Percentiles rank a stretch among this genome's conserved stretches.
These are phyloP conservation scores for Aurifilum marmelostoma DNA, from an alignment of 2,329 filamentous ascomycete genomes.

Conservation along the genomic window DNA sequence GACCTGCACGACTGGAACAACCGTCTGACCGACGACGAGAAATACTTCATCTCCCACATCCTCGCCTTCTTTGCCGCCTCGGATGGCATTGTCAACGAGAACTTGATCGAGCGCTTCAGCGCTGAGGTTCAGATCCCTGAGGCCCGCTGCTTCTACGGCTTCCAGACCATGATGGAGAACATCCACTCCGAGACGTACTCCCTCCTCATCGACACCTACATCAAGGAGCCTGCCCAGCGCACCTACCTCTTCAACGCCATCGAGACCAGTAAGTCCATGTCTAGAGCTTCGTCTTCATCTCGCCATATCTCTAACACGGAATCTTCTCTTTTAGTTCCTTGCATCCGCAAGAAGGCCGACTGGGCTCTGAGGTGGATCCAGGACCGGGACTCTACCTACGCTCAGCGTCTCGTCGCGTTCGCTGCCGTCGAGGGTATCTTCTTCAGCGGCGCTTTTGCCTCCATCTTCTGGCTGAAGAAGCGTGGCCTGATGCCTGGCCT, in stretches of 20 bases:
- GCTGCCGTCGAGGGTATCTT: conserved; percentile 99
- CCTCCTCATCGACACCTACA: conserved; percentile 97
- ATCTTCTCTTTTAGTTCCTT: conserved; percentile 68
- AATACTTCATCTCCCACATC: conserved; percentile 97
- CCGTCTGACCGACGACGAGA: conserved; percentile 92
- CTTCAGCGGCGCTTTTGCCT: conserved; percentile 97
- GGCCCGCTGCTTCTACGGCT: conserved; percentile 99
- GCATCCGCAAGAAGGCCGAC: conserved; percentile 97
- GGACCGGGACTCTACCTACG: conserved; percentile 92
- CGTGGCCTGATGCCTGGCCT: conserved; percentile 97
- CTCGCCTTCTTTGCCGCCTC: conserved; percentile 99
- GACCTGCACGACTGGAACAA: conserved; percentile 99
- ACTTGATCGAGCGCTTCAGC: conserved; percentile 96
- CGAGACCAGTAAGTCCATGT: conserved; percentile 76
- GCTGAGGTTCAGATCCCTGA: conserved; percentile 96
- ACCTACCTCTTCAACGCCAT: conserved; percentile 97
- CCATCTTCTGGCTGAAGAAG: conserved; percentile 99
- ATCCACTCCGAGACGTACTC: conserved; percentile 99
- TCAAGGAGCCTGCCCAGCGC: conserved; percentile 94
- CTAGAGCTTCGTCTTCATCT: conserved; percentile 48
- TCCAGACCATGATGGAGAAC: conserved; percentile 99
- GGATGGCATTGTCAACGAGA: conserved; percentile 99
- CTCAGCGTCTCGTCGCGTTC: conserved; percentile 93
- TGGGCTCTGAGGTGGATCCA: conserved; percentile 96
- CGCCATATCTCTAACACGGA: conserved; percentile 53